These are phyloP conservation scores for Pestalotiopsis sp. DNA, from an alignment of 2,329 filamentous ascomycete species.

Conservation along the genomic window DNA sequence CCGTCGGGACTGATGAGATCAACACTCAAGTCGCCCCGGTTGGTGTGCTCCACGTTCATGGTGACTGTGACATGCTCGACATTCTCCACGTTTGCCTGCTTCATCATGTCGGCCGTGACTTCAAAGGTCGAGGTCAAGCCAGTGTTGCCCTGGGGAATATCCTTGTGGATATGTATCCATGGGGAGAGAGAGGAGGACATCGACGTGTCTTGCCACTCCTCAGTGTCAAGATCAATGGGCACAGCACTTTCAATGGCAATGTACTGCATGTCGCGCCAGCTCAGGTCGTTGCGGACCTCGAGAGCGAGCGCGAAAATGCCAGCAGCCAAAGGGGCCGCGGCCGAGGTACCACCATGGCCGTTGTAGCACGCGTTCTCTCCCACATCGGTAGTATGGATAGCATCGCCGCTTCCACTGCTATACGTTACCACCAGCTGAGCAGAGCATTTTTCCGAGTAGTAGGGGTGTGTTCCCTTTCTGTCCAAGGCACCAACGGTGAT, in stretches of 20 bases:
- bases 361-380: slow-evolving; percentile 78
- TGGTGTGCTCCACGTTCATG: slow-evolving; percentile 90
- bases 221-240: slow-evolving; percentile 70
- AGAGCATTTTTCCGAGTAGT: slow-evolving; percentile 95
- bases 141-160: slow-evolving; percentile 80
- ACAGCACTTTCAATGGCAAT: slow-evolving; percentile 83
- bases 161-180: slow-evolving; percentile 86
- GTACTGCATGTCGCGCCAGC: slow-evolving; percentile 94
- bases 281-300: slow-evolving; percentile 80
- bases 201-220: slow-evolving; percentile 79
- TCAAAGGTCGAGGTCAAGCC: slow-evolving; percentile 81
- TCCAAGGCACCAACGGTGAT: slow-evolving; percentile 96
- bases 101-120: slow-evolving; percentile 79
- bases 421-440: slow-evolving; percentile 96
- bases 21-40: slow-evolving; percentile 88
- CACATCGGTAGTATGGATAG: slow-evolving; percentile 97
- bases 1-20: slow-evolving; percentile 85
- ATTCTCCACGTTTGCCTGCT: slow-evolving; percentile 78
- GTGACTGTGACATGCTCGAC: slow-evolving; percentile 96
- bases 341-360: slow-evolving; percentile 91
- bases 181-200: too few species aligned
- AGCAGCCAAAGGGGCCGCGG: slow-evolving; percentile 88
- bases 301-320: slow-evolving; percentile 90
- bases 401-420: slow-evolving; percentile 84
- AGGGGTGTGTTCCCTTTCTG: slow-evolving; percentile 82